Evolutionary conservation across 352 stramenopile species (phyloP), one percentile per base, ranked within the genome.

Genomic region (Phytophthora tentaculata): DNA sequence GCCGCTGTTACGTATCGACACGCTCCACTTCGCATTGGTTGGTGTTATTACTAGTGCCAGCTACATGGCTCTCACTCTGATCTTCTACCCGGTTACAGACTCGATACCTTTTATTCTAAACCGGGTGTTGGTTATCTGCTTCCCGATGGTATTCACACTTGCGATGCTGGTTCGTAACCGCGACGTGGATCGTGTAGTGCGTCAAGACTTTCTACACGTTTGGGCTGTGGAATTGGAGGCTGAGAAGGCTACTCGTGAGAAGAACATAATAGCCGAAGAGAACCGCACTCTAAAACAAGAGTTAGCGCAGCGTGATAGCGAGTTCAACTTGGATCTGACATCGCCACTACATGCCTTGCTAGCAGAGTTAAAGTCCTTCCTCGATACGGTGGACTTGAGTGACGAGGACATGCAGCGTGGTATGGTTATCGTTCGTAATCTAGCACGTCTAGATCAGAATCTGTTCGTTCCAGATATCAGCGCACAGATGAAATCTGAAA

Each of bases 201-300:
- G 87, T 9, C 82, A 92, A 50, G 84, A 95, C 48, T 95, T 92
- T 67, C 51, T 95, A 5, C 86, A 93, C 44, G 85, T 92, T 10
- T 90, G 84, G 78, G 80, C 84, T 1, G 87, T 92, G 6, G 84
- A 95, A 48, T 57, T 91, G 13, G 79, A 92, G 28, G 87, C 86
- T 2, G 80, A 90, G 53, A 91, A 90, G 41, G 78, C 83, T 6
- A 89, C 76, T 17, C 73, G 79, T 1, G 80, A 95, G 54, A 95
- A 93, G 45, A 89, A 93, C 37, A 48, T 92, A 12, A 92, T 95
- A n/a, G 81, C 83, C 3, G 84, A 93, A 48, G 87, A 93, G 69
- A 95, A 95, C 54, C 81, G 81, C 44, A 91, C 80, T 14, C 63
- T 95, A 24, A 95, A 95, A 44, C 81, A 88, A 52, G 84, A 91